Conservation (phyloP, 2,329 filamentous ascomycete genomes). For the Fusarium pseudograminearum region DNA sequence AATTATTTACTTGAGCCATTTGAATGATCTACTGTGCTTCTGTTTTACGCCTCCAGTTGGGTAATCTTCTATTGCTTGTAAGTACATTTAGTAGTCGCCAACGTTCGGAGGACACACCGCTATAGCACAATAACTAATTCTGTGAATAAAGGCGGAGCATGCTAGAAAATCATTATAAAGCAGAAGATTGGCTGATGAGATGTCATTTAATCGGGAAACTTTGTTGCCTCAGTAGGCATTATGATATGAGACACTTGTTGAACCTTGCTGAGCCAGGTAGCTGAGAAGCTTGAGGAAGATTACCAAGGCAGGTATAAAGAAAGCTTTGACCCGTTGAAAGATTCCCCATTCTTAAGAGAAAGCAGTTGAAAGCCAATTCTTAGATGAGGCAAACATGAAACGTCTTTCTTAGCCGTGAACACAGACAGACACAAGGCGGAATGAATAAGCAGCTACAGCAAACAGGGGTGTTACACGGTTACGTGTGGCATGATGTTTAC, state of each 20-base stretch:
- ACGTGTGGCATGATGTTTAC: not conserved
- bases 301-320: too few species aligned
- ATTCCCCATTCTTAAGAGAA: not conserved
- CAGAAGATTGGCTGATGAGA: not conserved
- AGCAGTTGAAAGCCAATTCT: not conserved
- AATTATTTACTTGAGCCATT: not conserved
- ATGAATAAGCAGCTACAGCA: not conserved
- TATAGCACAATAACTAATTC: too few species aligned
- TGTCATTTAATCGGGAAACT: not conserved
- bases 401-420: not conserved
- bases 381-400: not conserved
- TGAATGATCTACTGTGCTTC: not conserved
- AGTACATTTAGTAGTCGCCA: not conserved
- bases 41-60: not conserved
- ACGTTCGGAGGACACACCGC: not conserved
- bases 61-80: not conserved
- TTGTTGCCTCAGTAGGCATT: not conserved
- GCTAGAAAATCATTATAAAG: too few species aligned
- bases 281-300: not conserved
- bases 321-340: not conserved
- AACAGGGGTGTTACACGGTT: not conserved
- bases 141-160: not conserved
- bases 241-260: not conserved
- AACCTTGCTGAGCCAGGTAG: not conserved
- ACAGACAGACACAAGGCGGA: not conserved